Base-by-base conservation (phyloP, 1,139 yeast species). In the Candida glucosophila region DNA sequence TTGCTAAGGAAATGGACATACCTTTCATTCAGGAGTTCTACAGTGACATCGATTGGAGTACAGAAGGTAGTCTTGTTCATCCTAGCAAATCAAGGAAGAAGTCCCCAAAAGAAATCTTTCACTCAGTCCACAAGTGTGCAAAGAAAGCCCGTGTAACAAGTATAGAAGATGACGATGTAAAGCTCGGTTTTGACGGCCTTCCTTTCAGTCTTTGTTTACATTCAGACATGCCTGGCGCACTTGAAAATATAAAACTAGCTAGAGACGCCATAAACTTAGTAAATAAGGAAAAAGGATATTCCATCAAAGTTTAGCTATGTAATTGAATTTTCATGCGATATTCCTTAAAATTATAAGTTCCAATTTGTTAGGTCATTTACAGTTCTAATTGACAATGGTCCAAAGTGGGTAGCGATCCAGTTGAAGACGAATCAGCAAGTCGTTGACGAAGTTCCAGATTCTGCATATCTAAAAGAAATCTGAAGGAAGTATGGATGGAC, bases 341-440 rank as follows among this genome's bases (percentile, higher is more conserved):
- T n/a, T n/a, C n/a, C n/a, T n/a, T n/a, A n/a, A n/a, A n/a, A n/a
- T n/a, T n/a, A n/a, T n/a, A n/a, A n/a, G n/a, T n/a, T 29, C 13
- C 23, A 29, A 6, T 21, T 22, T 6, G 14, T 10, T 13, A 26
- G 41, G 10, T 28, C 41, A 7, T 26, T 36, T 2, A 44, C 56
- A 7, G 42, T 43, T 5, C 23, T 40, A 12, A 42, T 47, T 25
- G 52, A 50, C 10, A 64, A 51, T 14, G 72, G 73, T 4, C 69
- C 71, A 8, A 40, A 37, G 16, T 67, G 72, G 70, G 36, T 62
- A 3, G 55, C 58, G 1, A 41, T 50, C 17, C 39, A 55, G 23
- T 41, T 60, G 14, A 31, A 35, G 3, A 37, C 43, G 10, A 58
- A 53, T 0, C 35, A 52, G 12, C 36, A 44, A 3, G 62, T 66